Evolutionary conservation across 768 basidiomycete species (phyloP).

Genomic region (Mrakia hoshinonis): DNA sequence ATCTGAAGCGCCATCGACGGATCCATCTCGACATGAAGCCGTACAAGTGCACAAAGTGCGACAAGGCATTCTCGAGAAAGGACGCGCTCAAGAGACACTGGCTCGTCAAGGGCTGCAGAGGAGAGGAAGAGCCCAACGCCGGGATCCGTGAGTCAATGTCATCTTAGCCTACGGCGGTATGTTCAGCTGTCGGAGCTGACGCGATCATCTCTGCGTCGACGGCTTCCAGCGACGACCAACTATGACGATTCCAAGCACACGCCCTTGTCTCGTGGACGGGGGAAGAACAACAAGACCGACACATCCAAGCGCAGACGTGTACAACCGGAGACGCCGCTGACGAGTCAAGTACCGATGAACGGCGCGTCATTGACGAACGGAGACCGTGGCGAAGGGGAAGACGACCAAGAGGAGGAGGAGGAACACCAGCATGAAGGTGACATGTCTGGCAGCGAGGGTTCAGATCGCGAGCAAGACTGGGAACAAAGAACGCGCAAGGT

Average conservation of each 20-base stretch:
- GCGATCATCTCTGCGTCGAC: not conserved
- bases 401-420: no score
- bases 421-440: no score
- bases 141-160: slow-evolving; percentile 20
- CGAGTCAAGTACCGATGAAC: no score
- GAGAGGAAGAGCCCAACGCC: slow-evolving; percentile 1
- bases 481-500: no score
- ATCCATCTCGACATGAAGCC: slow-evolving; percentile 42
- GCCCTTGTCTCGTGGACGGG: not conserved
- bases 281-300: not conserved
- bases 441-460: no score
- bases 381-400: no score
- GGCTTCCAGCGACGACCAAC: no score
- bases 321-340: not conserved
- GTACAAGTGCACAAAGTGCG: slow-evolving; percentile 41
- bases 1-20: slow-evolving; percentile 41
- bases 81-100: slow-evolving; percentile 42
- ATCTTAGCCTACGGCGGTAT: not conserved
- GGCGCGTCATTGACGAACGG: no score
- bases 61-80: slow-evolving; percentile 42
- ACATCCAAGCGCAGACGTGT: not conserved
- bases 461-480: no score
- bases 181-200: not conserved
- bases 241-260: no score
- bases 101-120: slow-evolving; percentile 40